Evolutionary conservation across 2,329 filamentous ascomycete species (phyloP).

Genomic region (Didymella segeticola): DNA sequence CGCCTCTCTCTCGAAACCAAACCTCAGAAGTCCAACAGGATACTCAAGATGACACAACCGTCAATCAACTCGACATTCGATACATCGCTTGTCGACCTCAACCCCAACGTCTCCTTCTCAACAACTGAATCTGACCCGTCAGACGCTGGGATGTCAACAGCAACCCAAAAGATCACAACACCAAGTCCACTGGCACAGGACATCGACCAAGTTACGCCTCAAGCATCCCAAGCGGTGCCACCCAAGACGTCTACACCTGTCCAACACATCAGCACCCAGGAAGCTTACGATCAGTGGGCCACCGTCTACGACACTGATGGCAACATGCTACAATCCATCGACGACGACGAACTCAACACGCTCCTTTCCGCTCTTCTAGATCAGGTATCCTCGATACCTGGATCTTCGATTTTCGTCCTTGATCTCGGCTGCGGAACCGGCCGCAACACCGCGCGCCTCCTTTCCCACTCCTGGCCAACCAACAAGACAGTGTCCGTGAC

Average conservation of each 20-base stretch:
- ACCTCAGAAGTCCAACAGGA: background rate
- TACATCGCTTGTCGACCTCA: conserved; percentile 47
- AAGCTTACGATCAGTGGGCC: conserved; percentile 60
- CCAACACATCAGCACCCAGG: conserved; percentile 48
- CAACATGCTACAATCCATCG: conserved; percentile 70
- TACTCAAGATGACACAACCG: conserved; percentile 45
- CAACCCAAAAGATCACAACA: conserved; percentile 10
- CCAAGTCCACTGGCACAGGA: conserved; percentile 11
- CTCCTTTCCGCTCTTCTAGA: conserved; percentile 60
- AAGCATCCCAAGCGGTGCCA: conserved; percentile 18
- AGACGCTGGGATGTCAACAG: conserved; percentile 13
- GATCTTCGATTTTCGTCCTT: conserved; percentile 53
- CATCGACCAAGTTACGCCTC: conserved; percentile 22
- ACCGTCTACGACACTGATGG: conserved; percentile 69
- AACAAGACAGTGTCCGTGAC: conserved; percentile 48
- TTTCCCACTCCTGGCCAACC: conserved; percentile 40
- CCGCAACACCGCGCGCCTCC: conserved; percentile 65
- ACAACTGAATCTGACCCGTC: conserved; percentile 45
- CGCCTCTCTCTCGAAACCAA: background rate
- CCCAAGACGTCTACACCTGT: conserved; percentile 27
- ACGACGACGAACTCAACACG: conserved; percentile 61
- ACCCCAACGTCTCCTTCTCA: conserved; percentile 42
- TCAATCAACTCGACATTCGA: conserved; percentile 49
- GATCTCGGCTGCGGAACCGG: conserved; percentile 72
- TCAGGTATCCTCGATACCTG: conserved; percentile 25